Evolutionary conservation across 1,284 basidiomycete genomes (phyloP).

Genomic region (Paramarasmius palmivorus): DNA sequence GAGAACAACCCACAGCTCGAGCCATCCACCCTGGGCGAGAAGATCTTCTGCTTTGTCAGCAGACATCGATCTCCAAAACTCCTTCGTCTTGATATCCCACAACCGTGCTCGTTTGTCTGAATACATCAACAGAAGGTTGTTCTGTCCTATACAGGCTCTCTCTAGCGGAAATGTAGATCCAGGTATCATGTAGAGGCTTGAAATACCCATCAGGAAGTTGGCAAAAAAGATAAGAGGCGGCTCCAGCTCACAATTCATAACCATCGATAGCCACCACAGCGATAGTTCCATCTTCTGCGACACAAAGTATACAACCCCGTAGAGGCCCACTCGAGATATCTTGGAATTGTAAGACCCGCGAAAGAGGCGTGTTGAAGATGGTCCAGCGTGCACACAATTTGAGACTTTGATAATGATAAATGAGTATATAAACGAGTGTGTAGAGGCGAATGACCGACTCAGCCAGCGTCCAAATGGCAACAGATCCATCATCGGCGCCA

Average conservation of each 20-base stretch:
- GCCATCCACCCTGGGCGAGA: conserved; percentile 71
- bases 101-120: conserved; percentile 76
- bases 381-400: conserved; percentile 68
- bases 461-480: conserved; percentile 63
- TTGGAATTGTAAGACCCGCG: conserved; percentile 56
- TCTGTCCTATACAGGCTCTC: conserved; percentile 65
- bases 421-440: conserved; percentile 8
- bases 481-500: conserved; percentile 73
- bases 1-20: conserved; percentile 52
- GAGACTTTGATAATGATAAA: conserved; percentile 46
- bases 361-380: conserved; percentile 66
- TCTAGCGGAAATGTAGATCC: conserved; percentile 69
- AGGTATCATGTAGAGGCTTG: conserved; percentile 76
- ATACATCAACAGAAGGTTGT: conserved; percentile 81
- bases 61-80: conserved; percentile 85
- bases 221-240: conserved; percentile 2
- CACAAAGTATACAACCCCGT: conserved; percentile 71
- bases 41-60: conserved; percentile 78
- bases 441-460: conserved; percentile 43
- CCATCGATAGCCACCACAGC: conserved; percentile 78
- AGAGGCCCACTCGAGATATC: conserved; percentile 62
- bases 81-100: conserved; percentile 86
- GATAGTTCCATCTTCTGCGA: conserved; percentile 81
- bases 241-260: conserved; percentile 66
- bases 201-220: conserved; percentile 13